Evolutionary conservation across 108 stramenopile genomes (phyloP), one percentile per base, ranked within the genome.

Genomic region (Thalassiosira profunda): DNA sequence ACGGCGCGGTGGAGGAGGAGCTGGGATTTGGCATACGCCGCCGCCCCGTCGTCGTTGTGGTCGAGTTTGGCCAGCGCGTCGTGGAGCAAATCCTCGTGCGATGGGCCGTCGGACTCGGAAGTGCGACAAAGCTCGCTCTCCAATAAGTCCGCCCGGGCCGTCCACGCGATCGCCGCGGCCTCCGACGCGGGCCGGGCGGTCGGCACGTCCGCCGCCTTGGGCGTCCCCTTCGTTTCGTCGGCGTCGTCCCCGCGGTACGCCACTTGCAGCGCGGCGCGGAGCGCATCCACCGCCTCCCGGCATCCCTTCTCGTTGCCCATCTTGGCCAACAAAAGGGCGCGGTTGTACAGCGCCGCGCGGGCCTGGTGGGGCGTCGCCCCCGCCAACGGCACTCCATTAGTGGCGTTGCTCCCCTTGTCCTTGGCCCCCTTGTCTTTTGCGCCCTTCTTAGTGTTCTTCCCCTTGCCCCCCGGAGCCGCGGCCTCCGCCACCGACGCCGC

Each of bases 281-380:
- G 31, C 14, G 63, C 76, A 4, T 56, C 73, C 59, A 80, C 58
- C 21, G 79, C 56, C 34, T 70, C 79, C 55, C 26, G 28, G 31
- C 79, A 80, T 20, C 70, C 73, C 31, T 40, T 48, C 15, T 35
- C 67, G 49, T 76, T 75, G 11, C 79, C 79, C 79, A 75, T 70
- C 43, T 71, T 70, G 25, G 74, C 74, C 29, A 63, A 58, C 45
- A 76, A 49, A 11, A 81, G 26, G 0, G 80, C 69, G 24, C 75
- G 69, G 61, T 81, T 81, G 46, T 58, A 76, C 29, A 81, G 23
- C 1, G 70, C 72, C 15, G 64, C 53, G 12, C 80, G 56, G 25
- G 72, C 72, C 69, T 81, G 80, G 33, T 76, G 74, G 25, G 80
- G 80, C 4, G 80, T 76, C 1, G 76, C 69, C 9, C 69, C 76